These are phyloP conservation scores for Danielia reshetovae DNA, from an alignment of 805 yeast genomes.

Conservation along the genomic window DNA sequence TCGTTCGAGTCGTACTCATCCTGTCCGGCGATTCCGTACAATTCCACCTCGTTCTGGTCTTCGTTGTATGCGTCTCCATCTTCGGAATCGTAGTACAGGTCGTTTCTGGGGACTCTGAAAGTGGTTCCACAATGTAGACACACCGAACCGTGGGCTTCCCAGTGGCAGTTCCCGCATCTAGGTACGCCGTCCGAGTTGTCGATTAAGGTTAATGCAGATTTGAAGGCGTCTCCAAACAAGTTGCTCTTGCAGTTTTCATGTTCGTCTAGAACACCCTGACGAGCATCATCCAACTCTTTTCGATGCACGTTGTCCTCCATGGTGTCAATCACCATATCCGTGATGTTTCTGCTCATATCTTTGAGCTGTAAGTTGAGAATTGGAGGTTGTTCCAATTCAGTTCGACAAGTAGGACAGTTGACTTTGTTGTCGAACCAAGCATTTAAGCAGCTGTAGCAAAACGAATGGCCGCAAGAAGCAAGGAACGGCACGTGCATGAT, in stretches of 20 bases:
- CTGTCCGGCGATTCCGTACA: constrained; percentile 11
- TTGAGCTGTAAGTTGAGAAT: constrained; percentile 49
- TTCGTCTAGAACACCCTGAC: constrained; percentile 24
- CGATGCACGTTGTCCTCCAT: constrained; percentile 24
- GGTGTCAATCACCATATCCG: constrained; percentile 37
- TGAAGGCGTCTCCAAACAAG: constrained; percentile 50
- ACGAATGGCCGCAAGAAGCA: constrained; percentile 68
- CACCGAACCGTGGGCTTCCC: constrained; percentile 69
- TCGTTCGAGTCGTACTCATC: constrained; percentile 17
- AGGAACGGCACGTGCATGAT: constrained; percentile 62
- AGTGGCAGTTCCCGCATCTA: constrained; percentile 71
- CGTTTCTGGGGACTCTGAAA: constrained; percentile 34
- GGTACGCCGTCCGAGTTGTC: constrained; percentile 71
- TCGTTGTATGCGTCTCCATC: constrained; percentile 36
- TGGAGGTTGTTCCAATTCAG: constrained; percentile 46
- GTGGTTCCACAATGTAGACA: constrained; percentile 67
- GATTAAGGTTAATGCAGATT: constrained; percentile 48
- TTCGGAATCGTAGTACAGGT: constrained; percentile 33
- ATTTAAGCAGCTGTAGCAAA: constrained; percentile 61
- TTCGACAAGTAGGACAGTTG: constrained; percentile 70
- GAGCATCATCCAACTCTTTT: constrained; percentile 19
- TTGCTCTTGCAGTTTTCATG: constrained; percentile 40
- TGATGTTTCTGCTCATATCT: constrained; percentile 35
- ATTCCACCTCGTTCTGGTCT: constrained; percentile 26
- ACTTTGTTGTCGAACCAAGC: constrained; percentile 57